Evolutionary conservation across 441 rosid species (phyloP).

Genomic region (Bocquillonia castaneifolia): DNA sequence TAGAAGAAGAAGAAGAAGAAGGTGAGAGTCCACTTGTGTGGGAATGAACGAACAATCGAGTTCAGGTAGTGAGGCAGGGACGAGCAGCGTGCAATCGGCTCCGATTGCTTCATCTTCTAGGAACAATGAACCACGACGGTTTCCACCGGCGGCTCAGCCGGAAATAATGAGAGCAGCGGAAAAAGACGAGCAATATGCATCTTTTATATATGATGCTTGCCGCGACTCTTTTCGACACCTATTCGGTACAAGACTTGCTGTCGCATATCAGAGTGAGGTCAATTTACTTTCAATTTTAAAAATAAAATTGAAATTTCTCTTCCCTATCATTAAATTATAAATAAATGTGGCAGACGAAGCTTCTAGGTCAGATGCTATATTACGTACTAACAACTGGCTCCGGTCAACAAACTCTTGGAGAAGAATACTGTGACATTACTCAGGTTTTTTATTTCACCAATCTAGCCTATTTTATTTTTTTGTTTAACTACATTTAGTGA

Average conservation of each 20-base stretch:
- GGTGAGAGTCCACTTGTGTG: background rate
- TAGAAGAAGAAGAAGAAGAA: background rate
- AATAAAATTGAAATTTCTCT: background rate
- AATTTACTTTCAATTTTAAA: background rate
- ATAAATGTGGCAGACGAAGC: constrained; percentile 86
- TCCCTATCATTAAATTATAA: too few species aligned
- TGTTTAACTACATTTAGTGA: background rate
- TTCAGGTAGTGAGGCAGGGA: constrained; percentile 27
- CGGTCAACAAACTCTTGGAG: constrained; percentile 92
- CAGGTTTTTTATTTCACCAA: constrained; percentile 41
- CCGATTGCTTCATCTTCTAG: constrained; percentile 2
- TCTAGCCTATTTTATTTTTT: background rate
- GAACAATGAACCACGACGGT: constrained; percentile 39
- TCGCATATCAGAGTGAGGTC: constrained; percentile 92
- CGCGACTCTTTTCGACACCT: constrained; percentile 87
- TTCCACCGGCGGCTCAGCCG: constrained; percentile 81
- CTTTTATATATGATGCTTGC: constrained; percentile 83
- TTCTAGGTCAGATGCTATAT: constrained; percentile 88
- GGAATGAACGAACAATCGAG: constrained; percentile 19
- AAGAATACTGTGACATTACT: constrained; percentile 87
- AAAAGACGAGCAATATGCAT: constrained; percentile 94
- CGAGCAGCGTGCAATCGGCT: too few species aligned
- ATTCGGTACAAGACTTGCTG: constrained; percentile 76
- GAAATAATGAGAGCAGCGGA: constrained; percentile 98
- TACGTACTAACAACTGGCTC: constrained; percentile 84